These are phyloP conservation scores for Priceomyces melissophilus DNA, from an alignment of 805 yeast species.

Conservation along the genomic window DNA sequence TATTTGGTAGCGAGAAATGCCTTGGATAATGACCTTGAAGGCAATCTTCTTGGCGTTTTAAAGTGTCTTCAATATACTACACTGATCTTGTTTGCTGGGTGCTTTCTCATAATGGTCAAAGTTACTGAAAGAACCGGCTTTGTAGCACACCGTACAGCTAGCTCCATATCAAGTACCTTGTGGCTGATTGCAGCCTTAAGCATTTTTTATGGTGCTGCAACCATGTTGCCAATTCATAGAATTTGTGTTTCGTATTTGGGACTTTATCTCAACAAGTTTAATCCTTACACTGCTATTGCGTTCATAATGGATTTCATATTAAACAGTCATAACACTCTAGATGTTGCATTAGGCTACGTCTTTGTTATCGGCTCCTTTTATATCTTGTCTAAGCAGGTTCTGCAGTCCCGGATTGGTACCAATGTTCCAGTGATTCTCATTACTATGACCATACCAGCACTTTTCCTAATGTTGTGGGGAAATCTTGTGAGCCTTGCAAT, in stretches of 20 bases:
- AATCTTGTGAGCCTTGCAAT: constrained; percentile 13
- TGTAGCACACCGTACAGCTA: constrained; percentile 4
- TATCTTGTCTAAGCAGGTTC: constrained; percentile 3
- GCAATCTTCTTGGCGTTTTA: not conserved
- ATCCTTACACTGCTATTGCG: constrained; percentile 27
- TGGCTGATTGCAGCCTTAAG: constrained; percentile 15
- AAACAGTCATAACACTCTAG: constrained; percentile 11
- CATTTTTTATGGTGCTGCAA: constrained; percentile 19
- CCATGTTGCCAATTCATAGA: constrained; percentile 21
- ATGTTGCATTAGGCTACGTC: constrained; percentile 11
- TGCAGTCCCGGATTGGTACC: constrained; percentile 2
- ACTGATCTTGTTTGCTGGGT: constrained; percentile 21
- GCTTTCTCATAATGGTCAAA: constrained; percentile 16
- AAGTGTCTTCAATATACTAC: constrained; percentile 1
- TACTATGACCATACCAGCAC: not conserved
- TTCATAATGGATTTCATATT: constrained; percentile 22
- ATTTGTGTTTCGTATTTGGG: constrained; percentile 26
- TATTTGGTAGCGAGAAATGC: constrained; percentile 14
- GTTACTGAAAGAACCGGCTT: constrained; percentile 12
- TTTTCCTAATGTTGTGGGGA: not conserved
- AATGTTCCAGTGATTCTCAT: constrained; percentile 1
- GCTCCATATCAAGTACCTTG: not conserved
- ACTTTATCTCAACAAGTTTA: constrained; percentile 26
- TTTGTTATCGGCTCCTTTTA: constrained; percentile 3
- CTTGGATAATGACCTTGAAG: constrained; percentile 4